Base-by-base conservation (phyloP, 768 basidiomycete species). In the Russula griseocarnosa region DNA sequence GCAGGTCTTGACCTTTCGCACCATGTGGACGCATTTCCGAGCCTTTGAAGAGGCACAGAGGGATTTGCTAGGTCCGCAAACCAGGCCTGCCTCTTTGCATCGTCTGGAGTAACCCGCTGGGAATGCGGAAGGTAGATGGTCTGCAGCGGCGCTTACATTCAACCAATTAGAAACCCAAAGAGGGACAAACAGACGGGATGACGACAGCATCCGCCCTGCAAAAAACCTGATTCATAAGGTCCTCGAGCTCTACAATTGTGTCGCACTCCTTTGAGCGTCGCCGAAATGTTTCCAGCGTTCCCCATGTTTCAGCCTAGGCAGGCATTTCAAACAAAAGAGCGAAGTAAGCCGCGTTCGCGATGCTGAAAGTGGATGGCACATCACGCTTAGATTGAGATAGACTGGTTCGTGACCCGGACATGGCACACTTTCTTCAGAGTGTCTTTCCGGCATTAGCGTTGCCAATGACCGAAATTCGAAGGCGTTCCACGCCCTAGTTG, bases 11-110 rank as follows among this genome's bases (percentile, higher is more conserved):
- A 1, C 91, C 92, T 73, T 91, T 94, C 5, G 87, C 87, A 0
- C 90, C 90, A 70, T 94, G 90, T 3, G 92, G 5, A 94, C 88
- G 71, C 84, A 90, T 91, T 92, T 7, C 88, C 88, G 11, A 94
- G 77, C 71, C 90, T 92, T 71, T 87, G 78, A 18, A 94, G 78
- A 5, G 92, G 92, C 16, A 94, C 87, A 36, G 86, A 79, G 1
- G 90, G 85, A 67, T 93, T 84, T 14, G 92, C 90, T 13, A 94
- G 81, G 70, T 92, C 90, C 9, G 83, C 81, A 70, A 92, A 90
- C 92, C 92, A 94, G 8, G 86, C 79, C 61, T 86, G 82, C n/a
- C 88, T 81, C 72, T 89, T 90, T 7, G 85, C 76, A 68, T 92
- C 90, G 57, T 88, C 91, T 14, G 89, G 76, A 1, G 92, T 93